Base-by-base conservation (phyloP, 495 filamentous ascomycete species). In the Podospora didyma region DNA sequence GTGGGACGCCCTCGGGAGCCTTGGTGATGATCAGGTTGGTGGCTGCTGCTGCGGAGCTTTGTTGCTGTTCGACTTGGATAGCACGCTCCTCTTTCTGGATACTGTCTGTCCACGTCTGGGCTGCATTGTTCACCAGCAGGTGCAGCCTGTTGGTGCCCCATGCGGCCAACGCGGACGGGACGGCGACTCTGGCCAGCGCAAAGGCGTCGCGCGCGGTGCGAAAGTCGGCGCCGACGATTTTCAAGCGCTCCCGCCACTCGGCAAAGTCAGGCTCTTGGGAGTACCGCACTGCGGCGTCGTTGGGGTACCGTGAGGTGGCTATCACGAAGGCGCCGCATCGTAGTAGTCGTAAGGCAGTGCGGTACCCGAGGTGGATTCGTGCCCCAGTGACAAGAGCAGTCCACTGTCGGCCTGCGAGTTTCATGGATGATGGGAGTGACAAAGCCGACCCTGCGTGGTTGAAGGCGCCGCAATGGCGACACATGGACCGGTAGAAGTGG, bases 41-140 rank as follows among this genome's bases (percentile, higher is more conserved):
- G 17, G 5, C 19, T 23, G 42, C 21, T 16, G 48, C 53, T 44
- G 49, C 19, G 16, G 26, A 0, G 2, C 17, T 51, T 19, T 46
- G 37, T 44, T 49, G 20, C 44, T 46, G 21, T 42, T 61, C 59
- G 3, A 17, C 12, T 6, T 22, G 23, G 10, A 79, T 65, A 4
- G 73, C 74, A 16, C 35, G 52, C 7, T 58, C 26, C 54, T 80
- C 76, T 48, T 69, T 68, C 53, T 67, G 59, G 14, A 77, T 44
- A 12, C 73, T 66, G 56, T 80, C 77, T 2, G 74, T 78, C 24
- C 75, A 57, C 0, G 75, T 80, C 59, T 80, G 77, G 1, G 77
- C 76, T 10, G 77, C 76, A 58, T 78, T 80, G 51, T 78, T 80
- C 60, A 80, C 69, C 22, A 80, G 50, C 14, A 79, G 67, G 57